Base-by-base conservation (phyloP, 1,284 basidiomycete species). In the Ceratobasidium sp. region DNA sequence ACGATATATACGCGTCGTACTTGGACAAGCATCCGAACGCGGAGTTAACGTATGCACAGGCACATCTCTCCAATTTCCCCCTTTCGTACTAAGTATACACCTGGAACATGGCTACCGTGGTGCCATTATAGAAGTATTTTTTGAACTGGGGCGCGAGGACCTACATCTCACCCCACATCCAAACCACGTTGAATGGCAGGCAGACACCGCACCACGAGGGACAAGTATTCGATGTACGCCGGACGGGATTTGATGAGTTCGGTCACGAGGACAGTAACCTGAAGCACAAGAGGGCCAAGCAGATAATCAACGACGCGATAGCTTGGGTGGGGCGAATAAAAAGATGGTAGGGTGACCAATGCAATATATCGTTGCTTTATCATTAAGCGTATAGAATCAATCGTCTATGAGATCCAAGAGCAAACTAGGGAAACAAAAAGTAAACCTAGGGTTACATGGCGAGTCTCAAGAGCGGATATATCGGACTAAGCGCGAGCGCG, bases 21-120 rank as follows among this genome's bases (percentile, higher is more conserved):
- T 89, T 98, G 53, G 97, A 99, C 89, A 93, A 92, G 87, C 99
- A 98, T 88, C 95, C 97, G 81, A 98, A 99, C 85, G 95, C 97
- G 40, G 93, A 95, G 81, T 85, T 98, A 58, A 87, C 96, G 73
- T 98, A 96, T 95, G 93, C 83, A 5, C 97, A 98, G 87, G 92
- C 92, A 82, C 76, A 83, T 77, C 15, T 26, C 49, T 53, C 20
- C 53, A 2, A 12, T 39, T 63, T 0, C 33, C 20, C 23, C 75
- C 23, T 69, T 66, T 12, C 4, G 33, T 33, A 33, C 4, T 4
- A 33, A 33, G 33, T 33, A 33, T 33, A 33, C 46, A 39, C n/a
- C 51, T n/a, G 10, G 46, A 46, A 28, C 44, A n/a, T 6, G 26
- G 7, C 18, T 60, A 53, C 69, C 44, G 18, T 63, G 58, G n/a